Conservation (phyloP, 345 rosid species). For the Arabis alpina region DNA sequence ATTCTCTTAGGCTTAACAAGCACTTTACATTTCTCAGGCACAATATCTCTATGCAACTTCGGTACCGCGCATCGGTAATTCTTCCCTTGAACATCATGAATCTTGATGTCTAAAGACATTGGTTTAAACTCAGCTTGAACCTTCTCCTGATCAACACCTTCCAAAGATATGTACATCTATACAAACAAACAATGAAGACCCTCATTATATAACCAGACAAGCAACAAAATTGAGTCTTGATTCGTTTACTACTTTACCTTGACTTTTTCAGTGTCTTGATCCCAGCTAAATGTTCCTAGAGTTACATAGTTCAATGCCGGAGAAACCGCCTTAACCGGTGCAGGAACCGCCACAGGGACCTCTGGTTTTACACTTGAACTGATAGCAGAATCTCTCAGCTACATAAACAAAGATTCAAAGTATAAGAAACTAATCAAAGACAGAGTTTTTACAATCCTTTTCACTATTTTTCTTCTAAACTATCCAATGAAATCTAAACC, state of each 20-base stretch:
- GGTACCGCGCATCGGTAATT: slow-evolving; percentile 74
- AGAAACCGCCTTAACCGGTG: slow-evolving; percentile 48
- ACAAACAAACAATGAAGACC: neutral
- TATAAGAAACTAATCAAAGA: neutral
- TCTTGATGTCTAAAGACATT: slow-evolving; percentile 67
- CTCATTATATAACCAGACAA: no score
- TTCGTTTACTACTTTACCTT: slow-evolving; percentile 55
- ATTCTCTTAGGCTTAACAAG: slow-evolving; percentile 77
- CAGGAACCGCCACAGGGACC: slow-evolving; percentile 42
- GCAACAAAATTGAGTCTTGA: neutral
- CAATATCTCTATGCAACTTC: slow-evolving; percentile 74
- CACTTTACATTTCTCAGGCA: slow-evolving; percentile 79
- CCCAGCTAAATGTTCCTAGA: slow-evolving; percentile 90
- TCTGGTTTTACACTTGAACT: slow-evolving; percentile 41
- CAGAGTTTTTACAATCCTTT: neutral
- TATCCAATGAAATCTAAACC: neutral
- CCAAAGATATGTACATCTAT: slow-evolving; percentile 79
- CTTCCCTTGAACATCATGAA: slow-evolving; percentile 83
- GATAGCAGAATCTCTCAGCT: slow-evolving; percentile 34
- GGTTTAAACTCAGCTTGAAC: slow-evolving; percentile 71
- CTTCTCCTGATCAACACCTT: slow-evolving; percentile 77
- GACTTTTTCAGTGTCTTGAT: slow-evolving; percentile 92
- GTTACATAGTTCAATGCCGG: slow-evolving; percentile 53
- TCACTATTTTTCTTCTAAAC: neutral
- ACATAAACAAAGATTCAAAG: neutral